Percentiles rank a stretch among this genome's conserved stretches.
phyloP scores from a whole-genome alignment of 1,284 basidiomycete genomes.

The Exobasidium cylindrosporum region DNA sequence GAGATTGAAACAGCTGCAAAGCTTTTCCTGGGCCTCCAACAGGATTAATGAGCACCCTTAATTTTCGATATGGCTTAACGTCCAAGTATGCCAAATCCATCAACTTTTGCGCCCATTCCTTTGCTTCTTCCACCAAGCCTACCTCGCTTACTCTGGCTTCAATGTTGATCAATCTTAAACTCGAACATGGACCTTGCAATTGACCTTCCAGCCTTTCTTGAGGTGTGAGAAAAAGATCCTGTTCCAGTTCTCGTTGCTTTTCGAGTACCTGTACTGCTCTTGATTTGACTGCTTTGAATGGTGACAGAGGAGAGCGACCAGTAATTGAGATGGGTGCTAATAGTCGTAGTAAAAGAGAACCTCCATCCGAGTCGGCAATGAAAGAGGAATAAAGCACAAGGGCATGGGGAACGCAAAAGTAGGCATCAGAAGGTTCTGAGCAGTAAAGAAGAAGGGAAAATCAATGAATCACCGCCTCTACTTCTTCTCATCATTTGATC shows the following conservation, averaged over 20 bases:
- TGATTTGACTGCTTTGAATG: conserved; percentile 25
- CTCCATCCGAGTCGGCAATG: conserved; percentile 46
- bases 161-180: conserved; percentile 41
- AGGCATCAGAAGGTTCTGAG: conserved; percentile 19
- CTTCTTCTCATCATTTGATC: too few species aligned
- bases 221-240: not conserved
- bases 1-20: conserved; percentile 63
- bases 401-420: conserved; percentile 31
- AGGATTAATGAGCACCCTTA: conserved; percentile 76
- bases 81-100: conserved; percentile 28
- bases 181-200: conserved; percentile 38
- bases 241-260: not conserved
- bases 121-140: not conserved
- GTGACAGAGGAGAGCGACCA: conserved; percentile 13
- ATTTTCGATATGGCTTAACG: conserved; percentile 27
- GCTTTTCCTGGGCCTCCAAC: conserved; percentile 80
- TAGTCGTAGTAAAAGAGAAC: conserved; percentile 40
- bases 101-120: conserved; percentile 29
- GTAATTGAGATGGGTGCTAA: conserved; percentile 31
- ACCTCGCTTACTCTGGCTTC: conserved; percentile 28
- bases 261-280: conserved; percentile 19
- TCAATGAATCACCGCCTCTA: not conserved
- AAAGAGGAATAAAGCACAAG: conserved; percentile 42
- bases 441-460: not conserved
- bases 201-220: conserved; percentile 15